A percentile compares a stretch with the other conserved stretches of the same genome.
These are phyloP conservation scores for Millerozyma miso DNA, from an alignment of 805 yeast species.

Conservation along the genomic window DNA sequence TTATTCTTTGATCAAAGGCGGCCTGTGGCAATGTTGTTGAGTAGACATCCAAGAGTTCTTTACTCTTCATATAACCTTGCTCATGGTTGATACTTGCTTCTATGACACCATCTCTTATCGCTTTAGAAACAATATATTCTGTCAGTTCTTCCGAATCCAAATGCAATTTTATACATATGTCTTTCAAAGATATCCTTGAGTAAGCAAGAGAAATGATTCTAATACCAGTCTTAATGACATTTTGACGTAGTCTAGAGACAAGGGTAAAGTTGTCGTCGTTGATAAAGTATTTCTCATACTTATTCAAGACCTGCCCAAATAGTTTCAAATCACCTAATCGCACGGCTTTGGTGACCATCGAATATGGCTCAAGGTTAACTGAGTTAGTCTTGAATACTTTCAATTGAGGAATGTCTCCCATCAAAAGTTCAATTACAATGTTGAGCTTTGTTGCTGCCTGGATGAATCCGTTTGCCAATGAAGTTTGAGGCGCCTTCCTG, in stretches of 20 bases:
- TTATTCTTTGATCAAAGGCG: conserved; percentile 89
- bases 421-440: conserved; percentile 83
- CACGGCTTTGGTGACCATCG: conserved; percentile 85
- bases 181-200: conserved; percentile 85
- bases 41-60: conserved; percentile 81
- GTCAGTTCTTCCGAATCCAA: conserved; percentile 94
- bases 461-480: conserved; percentile 77
- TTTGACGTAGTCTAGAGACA: conserved; percentile 87
- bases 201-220: conserved; percentile 88
- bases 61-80: conserved; percentile 85
- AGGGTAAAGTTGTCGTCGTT: conserved; percentile 79
- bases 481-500: conserved; percentile 92
- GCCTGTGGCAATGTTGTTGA: conserved; percentile 83
- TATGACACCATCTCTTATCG: conserved; percentile 94
- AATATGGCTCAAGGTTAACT: conserved; percentile 70
- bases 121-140: conserved; percentile 94
- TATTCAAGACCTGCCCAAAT: conserved; percentile 66
- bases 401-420: conserved; percentile 95
- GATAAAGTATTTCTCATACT: conserved; percentile 58
- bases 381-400: conserved; percentile 65
- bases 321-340: conserved; percentile 83
- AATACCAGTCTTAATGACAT: conserved; percentile 96
- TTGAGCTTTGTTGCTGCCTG: conserved; percentile 87
- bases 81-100: conserved; percentile 92
- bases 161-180: conserved; percentile 87